Evolutionary conservation across 2,329 filamentous ascomycete species (phyloP).

Genomic region (Eutypella sp.): DNA sequence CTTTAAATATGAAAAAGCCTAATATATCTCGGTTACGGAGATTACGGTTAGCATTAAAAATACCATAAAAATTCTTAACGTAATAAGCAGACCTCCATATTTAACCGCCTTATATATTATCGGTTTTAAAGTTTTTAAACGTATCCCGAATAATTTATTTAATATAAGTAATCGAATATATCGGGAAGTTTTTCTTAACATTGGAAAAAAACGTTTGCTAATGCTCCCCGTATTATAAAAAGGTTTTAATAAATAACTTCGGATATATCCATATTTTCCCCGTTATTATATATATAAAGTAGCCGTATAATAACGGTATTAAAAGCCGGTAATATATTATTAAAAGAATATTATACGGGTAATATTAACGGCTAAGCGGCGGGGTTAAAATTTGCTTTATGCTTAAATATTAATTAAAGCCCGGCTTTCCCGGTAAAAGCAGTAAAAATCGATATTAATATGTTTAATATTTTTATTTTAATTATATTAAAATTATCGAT

Average conservation of each 20-base stretch:
- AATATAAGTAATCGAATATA: not conserved
- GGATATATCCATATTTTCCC: not conserved
- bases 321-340: too few species aligned
- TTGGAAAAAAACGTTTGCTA: not conserved
- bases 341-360: too few species aligned
- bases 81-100: constrained; percentile 2
- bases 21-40: constrained; percentile 4
- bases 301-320: not conserved
- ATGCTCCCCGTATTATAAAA: not conserved
- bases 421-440: too few species aligned
- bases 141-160: not conserved
- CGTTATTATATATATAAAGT: not conserved
- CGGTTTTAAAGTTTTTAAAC: not conserved
- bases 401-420: too few species aligned
- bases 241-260: not conserved
- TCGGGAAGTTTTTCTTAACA: not conserved
- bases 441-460: too few species aligned
- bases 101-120: constrained; percentile 2
- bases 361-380: too few species aligned
- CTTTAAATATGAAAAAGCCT: constrained; percentile 2
- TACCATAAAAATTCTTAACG: constrained; percentile 5
- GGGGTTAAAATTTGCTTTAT: too few species aligned
- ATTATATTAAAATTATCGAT: too few species aligned
- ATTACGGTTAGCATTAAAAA: constrained; percentile 5
- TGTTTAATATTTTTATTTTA: too few species aligned